Evolutionary conservation across 192 early-diverging fungal genomes (phyloP).

Genomic region (Ambispora gerdemannii): DNA sequence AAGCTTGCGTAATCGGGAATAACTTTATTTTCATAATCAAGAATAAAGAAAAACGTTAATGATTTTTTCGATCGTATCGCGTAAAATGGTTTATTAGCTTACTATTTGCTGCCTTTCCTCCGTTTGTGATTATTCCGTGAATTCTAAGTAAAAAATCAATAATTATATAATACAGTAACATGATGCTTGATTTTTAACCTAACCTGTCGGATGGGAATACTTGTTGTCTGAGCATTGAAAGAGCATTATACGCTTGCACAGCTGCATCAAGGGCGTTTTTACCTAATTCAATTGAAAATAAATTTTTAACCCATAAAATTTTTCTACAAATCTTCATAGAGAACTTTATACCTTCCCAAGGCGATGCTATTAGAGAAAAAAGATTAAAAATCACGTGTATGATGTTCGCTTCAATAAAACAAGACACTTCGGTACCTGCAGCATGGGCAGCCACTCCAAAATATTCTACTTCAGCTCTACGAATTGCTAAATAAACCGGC

Average conservation of each 20-base stretch:
- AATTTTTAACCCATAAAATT: neutral
- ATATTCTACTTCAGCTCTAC: constrained; percentile 56
- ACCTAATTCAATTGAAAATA: constrained; percentile 34
- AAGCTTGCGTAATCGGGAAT: constrained; percentile 65
- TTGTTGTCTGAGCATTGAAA: constrained; percentile 72
- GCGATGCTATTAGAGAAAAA: neutral
- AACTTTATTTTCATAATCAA: constrained; percentile 39
- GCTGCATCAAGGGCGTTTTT: constrained; percentile 80
- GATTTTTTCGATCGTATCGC: neutral
- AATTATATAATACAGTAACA: neutral
- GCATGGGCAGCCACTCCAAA: constrained; percentile 73
- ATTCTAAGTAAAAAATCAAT: constrained; percentile 37
- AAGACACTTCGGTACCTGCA: constrained; percentile 47
- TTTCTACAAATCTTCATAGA: neutral
- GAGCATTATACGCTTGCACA: constrained; percentile 57
- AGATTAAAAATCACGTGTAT: neutral
- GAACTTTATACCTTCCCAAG: constrained; percentile 16
- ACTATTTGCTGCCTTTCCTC: constrained; percentile 58
- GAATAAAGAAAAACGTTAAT: neutral
- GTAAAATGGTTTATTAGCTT: neutral
- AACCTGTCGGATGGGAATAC: constrained; percentile 58
- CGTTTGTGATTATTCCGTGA: constrained; percentile 74
- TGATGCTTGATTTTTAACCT: neutral
- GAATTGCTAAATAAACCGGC: constrained; percentile 36
- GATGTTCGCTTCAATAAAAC: neutral